Base-by-base conservation (phyloP, 1,139 yeast genomes). In the Hyphopichia khmerensis region DNA sequence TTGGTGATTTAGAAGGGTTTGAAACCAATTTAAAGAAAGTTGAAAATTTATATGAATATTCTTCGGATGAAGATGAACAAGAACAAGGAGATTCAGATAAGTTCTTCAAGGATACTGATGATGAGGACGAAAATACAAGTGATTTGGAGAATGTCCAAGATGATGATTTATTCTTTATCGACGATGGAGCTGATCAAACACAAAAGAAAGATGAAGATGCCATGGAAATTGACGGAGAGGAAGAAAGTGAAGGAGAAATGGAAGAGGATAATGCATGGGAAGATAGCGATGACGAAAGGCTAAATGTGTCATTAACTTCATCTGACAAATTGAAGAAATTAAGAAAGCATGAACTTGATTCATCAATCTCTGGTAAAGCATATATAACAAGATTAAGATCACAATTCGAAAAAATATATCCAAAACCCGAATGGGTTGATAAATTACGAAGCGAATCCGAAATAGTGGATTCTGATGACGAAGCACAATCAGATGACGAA, bases 241-340 rank as follows among this genome's bases (percentile, higher is more conserved):
- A 45, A 8, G 67, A 57, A 9, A 54, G 58, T 24, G 62, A 58
- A 11, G 67, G 59, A 4, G 62, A 58, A 5, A 69, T 64, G n/a
- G 69, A 65, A 11, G 44, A 42, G 2, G 69, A 64, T 21, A 76
- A 72, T 45, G 96, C 90, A 7, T 95, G 99, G 99, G 65, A 66
- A 16, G 99, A 93, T 64, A 85, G 95, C 46, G 99, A 93, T 57
- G 99, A 93, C 60, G 98, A 91, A 51, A 73, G 72, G 42, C 55
- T 87, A 23, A 69, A 69, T 18, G 74, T 93, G 5, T 80, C 95
- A 1, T 65, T 95, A 26, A 63, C 72, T 8, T 60, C 79, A 1
- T 71, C 84, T 1, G 85, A 83, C 50, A 80, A 78, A 52, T 64
- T 86, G 39, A 83, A 80, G 54, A 93, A 93, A 65, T 73, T 95